These are phyloP conservation scores for Metroxylon sagu DNA, from an alignment of 176 grass and related monocot species.

Conservation along the genomic window DNA sequence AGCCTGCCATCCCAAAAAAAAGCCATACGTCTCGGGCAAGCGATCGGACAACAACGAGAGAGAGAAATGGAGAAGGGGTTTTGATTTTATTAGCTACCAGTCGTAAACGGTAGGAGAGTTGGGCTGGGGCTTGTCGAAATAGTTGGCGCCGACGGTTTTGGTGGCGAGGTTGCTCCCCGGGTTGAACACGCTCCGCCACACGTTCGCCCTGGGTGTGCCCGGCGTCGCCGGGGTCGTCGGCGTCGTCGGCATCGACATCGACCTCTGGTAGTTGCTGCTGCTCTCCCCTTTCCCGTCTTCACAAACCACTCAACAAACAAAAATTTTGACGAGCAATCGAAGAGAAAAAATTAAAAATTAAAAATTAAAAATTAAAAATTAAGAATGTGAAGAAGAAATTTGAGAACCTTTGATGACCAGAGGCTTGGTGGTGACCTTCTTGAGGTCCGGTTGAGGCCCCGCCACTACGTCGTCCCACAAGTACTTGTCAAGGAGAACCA, in stretches of 20 bases:
- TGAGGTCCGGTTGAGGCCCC: conserved; percentile 73
- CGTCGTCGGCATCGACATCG: conserved; percentile 34
- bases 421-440: conserved; percentile 34
- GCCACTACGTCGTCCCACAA: conserved; percentile 93
- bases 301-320: not conserved
- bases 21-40: not conserved
- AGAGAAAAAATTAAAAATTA: not conserved
- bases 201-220: conserved; percentile 35
- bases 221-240: conserved; percentile 68
- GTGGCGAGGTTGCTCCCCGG: conserved; percentile 94
- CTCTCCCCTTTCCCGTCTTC: conserved; percentile 19
- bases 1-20: conserved; percentile 27
- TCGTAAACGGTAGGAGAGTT: conserved; percentile 92
- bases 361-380: not conserved
- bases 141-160: conserved; percentile 51
- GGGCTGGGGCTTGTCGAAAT: conserved; percentile 82
- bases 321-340: not conserved
- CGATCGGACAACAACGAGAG: not conserved
- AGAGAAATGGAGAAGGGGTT: not conserved
- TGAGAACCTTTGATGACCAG: not conserved
- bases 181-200: conserved; percentile 94
- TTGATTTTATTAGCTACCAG: conserved; percentile 38
- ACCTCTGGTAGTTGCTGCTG: conserved; percentile 29
- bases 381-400: no score
- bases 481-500: conserved; percentile 50